A percentile compares a stretch with the other conserved stretches of the same genome.
phyloP scores from a whole-genome alignment of 2,329 filamentous ascomycete genomes.

The Fusarium paranaense region DNA sequence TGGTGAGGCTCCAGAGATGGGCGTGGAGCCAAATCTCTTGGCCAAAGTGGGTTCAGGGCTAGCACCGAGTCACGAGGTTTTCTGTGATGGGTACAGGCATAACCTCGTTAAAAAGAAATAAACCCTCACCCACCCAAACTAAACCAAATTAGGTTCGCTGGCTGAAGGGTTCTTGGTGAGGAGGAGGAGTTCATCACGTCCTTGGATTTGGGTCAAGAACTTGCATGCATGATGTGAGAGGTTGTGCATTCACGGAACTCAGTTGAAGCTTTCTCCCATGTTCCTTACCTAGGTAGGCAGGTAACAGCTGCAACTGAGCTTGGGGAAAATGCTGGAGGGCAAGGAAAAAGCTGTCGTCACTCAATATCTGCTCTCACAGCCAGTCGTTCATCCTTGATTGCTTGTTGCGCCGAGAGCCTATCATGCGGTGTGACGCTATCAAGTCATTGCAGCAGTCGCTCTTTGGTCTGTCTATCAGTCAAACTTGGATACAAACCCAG shows the following conservation, averaged over 20 bases:
- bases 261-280: not conserved
- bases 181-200: not conserved
- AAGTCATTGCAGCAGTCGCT: slow-evolving; percentile 11
- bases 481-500: slow-evolving; percentile 19
- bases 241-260: not conserved
- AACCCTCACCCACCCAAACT: not conserved
- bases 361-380: slow-evolving; percentile 11
- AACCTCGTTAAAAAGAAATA: slow-evolving; percentile 5
- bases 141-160: slow-evolving; percentile 14
- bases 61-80: not conserved
- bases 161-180: not conserved
- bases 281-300: not conserved
- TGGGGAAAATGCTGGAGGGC: not conserved
- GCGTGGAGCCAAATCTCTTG: slow-evolving; percentile 25
- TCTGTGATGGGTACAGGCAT: slow-evolving; percentile 13
- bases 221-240: not conserved
- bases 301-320: not conserved
- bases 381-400: slow-evolving; percentile 22
- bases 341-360: slow-evolving; percentile 25
- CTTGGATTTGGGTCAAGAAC: slow-evolving; percentile 1
- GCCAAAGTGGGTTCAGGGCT: slow-evolving; percentile 28
- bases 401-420: slow-evolving; percentile 24
- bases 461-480: slow-evolving; percentile 14
- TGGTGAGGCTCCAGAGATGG: slow-evolving; percentile 20
- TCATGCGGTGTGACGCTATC: slow-evolving; percentile 40